Evolutionary conservation across 2,329 filamentous ascomycete genomes (phyloP).

Genomic region (Stachybotrys chartarum): DNA sequence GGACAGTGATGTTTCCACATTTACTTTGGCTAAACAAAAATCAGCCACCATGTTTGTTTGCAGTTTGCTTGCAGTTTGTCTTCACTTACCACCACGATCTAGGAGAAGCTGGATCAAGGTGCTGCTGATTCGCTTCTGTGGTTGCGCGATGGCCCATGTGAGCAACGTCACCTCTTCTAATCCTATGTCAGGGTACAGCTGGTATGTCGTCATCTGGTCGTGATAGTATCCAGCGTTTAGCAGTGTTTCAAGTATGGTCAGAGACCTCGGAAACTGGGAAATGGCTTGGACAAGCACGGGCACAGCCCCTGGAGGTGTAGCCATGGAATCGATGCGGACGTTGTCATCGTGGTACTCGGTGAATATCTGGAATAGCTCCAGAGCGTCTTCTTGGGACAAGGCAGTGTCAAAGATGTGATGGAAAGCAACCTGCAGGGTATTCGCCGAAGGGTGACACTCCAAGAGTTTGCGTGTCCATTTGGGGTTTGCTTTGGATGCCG

Average conservation of each 20-base stretch:
- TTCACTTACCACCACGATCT: constrained; percentile 28
- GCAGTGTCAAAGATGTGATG: constrained; percentile 47
- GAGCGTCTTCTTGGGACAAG: constrained; percentile 39
- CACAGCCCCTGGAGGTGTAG: constrained; percentile 30
- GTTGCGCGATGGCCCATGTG: constrained; percentile 54
- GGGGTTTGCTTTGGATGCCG: constrained; percentile 43
- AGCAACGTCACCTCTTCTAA: constrained; percentile 52
- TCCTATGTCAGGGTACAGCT: constrained; percentile 36
- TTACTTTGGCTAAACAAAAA: constrained; percentile 41
- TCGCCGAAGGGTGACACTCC: constrained; percentile 38
- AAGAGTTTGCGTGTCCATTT: constrained; percentile 44
- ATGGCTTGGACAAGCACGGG: constrained; percentile 47
- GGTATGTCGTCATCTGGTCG: constrained; percentile 40
- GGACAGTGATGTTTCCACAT: constrained; percentile 44
- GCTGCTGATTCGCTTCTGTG: constrained; percentile 55
- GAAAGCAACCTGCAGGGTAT: constrained; percentile 45
- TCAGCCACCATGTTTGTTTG: constrained; percentile 4
- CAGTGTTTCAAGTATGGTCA: constrained; percentile 42
- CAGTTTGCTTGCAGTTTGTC: background rate
- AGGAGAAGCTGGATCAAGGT: constrained; percentile 50
- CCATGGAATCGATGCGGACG: constrained; percentile 43
- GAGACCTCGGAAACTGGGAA: constrained; percentile 46
- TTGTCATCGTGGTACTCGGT: constrained; percentile 40
- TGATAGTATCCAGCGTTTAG: constrained; percentile 53
- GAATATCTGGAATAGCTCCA: constrained; percentile 45